These are phyloP conservation scores for Croton setiger DNA, from an alignment of 441 rosid genomes.

Conservation along the genomic window DNA sequence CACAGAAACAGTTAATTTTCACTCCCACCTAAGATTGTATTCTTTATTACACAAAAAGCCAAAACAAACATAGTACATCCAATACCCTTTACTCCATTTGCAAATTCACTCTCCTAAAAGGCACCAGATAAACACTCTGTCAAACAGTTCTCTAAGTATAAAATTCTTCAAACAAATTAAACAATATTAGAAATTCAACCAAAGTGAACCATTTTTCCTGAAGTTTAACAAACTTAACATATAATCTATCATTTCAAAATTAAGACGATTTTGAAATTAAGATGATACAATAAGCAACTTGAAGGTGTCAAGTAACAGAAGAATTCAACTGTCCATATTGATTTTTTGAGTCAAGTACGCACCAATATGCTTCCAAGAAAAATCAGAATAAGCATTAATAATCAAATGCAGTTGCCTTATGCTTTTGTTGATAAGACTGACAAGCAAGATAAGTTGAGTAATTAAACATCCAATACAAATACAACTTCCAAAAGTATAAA, in stretches of 20 bases:
- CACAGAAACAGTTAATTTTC: background rate
- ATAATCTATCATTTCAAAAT: background rate
- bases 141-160: background rate
- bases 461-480: constrained; percentile 7
- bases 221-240: background rate
- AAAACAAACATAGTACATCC: background rate
- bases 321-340: background rate
- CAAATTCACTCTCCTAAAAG: background rate
- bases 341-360: background rate
- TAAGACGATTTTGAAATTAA: background rate
- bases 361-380: background rate
- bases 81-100: background rate
- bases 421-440: background rate
- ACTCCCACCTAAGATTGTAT: background rate
- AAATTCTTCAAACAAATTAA: background rate
- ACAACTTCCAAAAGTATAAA: constrained; percentile 3
- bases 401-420: background rate
- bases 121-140: background rate
- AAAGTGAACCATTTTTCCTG: background rate
- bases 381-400: background rate
- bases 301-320: background rate
- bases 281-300: background rate
- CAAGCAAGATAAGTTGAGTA: background rate
- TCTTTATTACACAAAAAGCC: background rate
- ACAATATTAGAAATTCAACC: background rate